Percentiles rank a stretch among this genome's conserved stretches.
Conservation (phyloP, 2,329 filamentous ascomycete genomes). For the Monilinia fructigena region DNA sequence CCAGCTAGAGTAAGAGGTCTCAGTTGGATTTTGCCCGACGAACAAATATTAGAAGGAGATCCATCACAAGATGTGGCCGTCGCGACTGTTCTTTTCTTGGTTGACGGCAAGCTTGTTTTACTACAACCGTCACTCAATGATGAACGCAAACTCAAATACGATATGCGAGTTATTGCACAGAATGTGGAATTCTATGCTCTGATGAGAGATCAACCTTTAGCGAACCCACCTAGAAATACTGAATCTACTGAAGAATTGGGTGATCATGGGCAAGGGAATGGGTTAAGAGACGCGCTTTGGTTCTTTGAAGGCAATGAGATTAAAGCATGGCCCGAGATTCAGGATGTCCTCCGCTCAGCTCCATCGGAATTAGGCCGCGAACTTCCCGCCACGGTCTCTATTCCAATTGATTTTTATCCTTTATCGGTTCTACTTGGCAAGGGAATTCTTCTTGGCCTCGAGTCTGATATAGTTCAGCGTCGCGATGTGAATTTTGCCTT, state of each 20-base stretch:
- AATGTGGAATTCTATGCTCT: constrained; percentile 94
- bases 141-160: constrained; percentile 86
- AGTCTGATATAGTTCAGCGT: constrained; percentile 89
- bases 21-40: constrained; percentile 93
- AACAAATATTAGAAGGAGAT: constrained; percentile 84
- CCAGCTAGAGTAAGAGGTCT: constrained; percentile 88
- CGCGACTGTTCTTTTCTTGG: constrained; percentile 91
- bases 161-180: constrained; percentile 95
- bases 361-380: constrained; percentile 66
- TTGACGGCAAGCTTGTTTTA: constrained; percentile 93
- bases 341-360: constrained; percentile 74
- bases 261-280: constrained; percentile 34
- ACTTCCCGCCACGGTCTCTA: constrained; percentile 69
- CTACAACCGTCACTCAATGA: constrained; percentile 83
- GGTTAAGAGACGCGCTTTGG: constrained; percentile 84
- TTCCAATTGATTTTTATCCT: constrained; percentile 93
- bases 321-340: constrained; percentile 84
- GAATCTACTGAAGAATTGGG: constrained; percentile 24
- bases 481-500: constrained; percentile 89
- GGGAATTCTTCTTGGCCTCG: constrained; percentile 84
- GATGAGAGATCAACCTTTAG: constrained; percentile 75
- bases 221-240: constrained; percentile 27
- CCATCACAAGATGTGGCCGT: constrained; percentile 93
- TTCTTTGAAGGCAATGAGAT: constrained; percentile 86
- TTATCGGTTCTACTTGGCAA: constrained; percentile 84